Percentiles rank a stretch among this genome's conserved stretches.
phyloP scores from a whole-genome alignment of 805 yeast genomes.

The Saccharomycopsis sp. region DNA sequence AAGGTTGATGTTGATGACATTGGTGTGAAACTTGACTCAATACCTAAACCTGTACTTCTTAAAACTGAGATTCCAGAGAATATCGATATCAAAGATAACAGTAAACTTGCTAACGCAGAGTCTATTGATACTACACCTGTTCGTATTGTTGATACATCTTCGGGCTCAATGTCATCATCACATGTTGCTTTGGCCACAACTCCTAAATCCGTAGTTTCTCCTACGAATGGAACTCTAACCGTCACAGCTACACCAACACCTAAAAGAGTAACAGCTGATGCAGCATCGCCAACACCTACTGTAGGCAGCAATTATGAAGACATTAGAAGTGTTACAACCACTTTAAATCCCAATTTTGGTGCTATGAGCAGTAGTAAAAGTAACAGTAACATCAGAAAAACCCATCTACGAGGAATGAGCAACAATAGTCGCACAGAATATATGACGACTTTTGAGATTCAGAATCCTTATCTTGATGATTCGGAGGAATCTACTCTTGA shows the following conservation, averaged over 20 bases:
- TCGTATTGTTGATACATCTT: neutral
- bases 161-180: neutral
- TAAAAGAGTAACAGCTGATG: neutral
- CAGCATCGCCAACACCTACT: neutral
- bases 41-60: neutral
- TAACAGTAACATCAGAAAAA: neutral
- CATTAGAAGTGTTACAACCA: neutral
- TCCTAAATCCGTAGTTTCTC: neutral
- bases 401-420: neutral
- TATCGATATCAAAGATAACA: neutral
- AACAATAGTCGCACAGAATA: slow-evolving; percentile 1
- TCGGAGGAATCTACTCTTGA: neutral
- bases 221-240: neutral
- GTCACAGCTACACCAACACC: neutral
- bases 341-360: neutral
- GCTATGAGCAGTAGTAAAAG: neutral
- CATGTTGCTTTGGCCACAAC: neutral
- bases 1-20: neutral
- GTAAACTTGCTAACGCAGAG: too few relatives aligned
- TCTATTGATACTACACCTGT: neutral
- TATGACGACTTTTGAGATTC: neutral
- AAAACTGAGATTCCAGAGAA: neutral
- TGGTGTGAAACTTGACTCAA: neutral
- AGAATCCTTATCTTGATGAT: neutral
- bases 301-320: neutral